A percentile compares a stretch with the other conserved stretches of the same genome.
These are phyloP conservation scores for Cutaneotrichosporon sp. DNA, from an alignment of 1,284 basidiomycete species.

Conservation along the genomic window DNA sequence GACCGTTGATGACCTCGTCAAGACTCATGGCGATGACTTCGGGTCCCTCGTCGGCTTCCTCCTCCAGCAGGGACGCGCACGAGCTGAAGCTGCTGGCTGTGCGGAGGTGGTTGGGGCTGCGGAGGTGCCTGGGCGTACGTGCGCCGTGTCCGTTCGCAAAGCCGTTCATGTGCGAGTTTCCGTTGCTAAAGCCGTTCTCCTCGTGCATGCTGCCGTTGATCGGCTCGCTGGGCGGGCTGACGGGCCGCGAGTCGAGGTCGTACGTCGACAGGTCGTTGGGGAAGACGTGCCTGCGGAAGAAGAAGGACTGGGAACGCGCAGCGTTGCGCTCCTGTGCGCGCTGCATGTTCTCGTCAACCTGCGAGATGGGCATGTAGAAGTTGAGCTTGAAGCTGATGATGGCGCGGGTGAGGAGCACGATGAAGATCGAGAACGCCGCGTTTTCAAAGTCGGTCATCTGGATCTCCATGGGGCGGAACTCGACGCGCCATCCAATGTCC, in stretches of 20 bases:
- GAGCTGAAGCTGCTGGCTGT: slow-evolving; percentile 15
- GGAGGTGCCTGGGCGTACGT: slow-evolving; percentile 14
- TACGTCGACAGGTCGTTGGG: slow-evolving; percentile 55
- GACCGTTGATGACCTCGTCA: slow-evolving; percentile 91
- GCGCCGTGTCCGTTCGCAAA: not conserved
- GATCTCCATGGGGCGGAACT: slow-evolving; percentile 98
- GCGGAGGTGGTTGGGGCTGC: slow-evolving; percentile 17
- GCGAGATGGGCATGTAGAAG: slow-evolving; percentile 95
- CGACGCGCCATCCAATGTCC: slow-evolving; percentile 94
- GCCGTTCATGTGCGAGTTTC: slow-evolving; percentile 16
- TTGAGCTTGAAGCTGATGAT: slow-evolving; percentile 89
- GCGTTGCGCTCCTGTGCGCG: slow-evolving; percentile 85
- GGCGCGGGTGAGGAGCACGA: slow-evolving; percentile 88
- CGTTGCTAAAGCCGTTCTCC: slow-evolving; percentile 3
- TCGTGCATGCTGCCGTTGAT: slow-evolving; percentile 8
- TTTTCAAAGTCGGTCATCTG: slow-evolving; percentile 99
- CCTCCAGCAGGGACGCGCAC: slow-evolving; percentile 25
- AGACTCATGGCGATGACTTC: slow-evolving; percentile 92
- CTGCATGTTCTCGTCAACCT: slow-evolving; percentile 98
- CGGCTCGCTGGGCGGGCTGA: slow-evolving; percentile 33
- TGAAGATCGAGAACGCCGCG: slow-evolving; percentile 91
- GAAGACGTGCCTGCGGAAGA: slow-evolving; percentile 85
- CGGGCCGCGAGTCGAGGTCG: slow-evolving; percentile 44
- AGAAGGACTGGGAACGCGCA: slow-evolving; percentile 71
- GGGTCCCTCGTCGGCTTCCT: slow-evolving; percentile 47